Evolutionary conservation across 257 asterid genomes (phyloP), one percentile per base, ranked within the genome.

Genomic region (Craterostigma plantagineum): DNA sequence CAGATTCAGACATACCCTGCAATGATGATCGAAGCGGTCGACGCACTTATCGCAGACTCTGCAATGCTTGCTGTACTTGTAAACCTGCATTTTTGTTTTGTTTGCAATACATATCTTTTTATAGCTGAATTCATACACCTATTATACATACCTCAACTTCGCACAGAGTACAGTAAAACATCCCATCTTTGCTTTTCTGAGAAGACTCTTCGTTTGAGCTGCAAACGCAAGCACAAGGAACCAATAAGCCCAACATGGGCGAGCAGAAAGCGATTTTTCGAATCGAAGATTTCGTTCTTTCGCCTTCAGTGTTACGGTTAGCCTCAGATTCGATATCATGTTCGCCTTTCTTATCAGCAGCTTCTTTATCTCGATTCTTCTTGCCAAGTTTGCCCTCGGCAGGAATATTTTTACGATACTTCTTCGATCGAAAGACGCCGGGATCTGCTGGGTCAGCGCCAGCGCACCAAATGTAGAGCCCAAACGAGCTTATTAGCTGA

Each of bases 21-120:
- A 90, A 62, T 87, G 98, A 63, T 87, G 98, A 66, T 87, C 98
- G 14, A 87, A 87, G 35, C 72, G 68, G 71, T 87, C 86, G 7
- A 87, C 98, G 27, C 98, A 87, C 64, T 87, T 87, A 71, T 87
- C 98, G 42, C 95, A 82, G 17, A 87, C 95, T 69, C 98, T 72
- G 45, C 98, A 87, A 51, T 87, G 98, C 77, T 87, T 87, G 81
- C 98, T 87, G 72, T 76, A 82, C 68, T 79, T 90, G 63, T 59
- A 80, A 57, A 90, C 99, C 99, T 90, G 74, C 56, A 60, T 23
- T 23, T 23, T n/a, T n/a, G n/a, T n/a, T 23, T 23, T 23, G 30
- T 23, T 23, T 23, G 6, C 6, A 23, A 23, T 23, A 2, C 30
- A 23, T n/a, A n/a, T n/a, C n/a, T n/a, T n/a, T n/a, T 23, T 23